Evolutionary conservation across 2,329 filamentous ascomycete species (phyloP).

Genomic region (Pseudogymnoascus sp.): DNA sequence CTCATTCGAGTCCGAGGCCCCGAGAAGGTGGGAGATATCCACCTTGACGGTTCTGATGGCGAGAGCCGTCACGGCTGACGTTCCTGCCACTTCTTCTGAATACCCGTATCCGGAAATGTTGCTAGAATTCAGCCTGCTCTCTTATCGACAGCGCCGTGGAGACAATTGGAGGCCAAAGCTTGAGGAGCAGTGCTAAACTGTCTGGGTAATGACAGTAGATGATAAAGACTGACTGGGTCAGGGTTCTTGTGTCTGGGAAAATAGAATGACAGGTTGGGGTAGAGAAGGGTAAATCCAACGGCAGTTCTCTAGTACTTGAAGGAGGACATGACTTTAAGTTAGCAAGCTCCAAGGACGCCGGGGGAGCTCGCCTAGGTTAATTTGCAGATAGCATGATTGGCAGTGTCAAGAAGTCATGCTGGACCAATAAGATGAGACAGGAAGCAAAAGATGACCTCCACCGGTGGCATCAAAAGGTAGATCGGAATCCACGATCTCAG

Average conservation of each 20-base stretch:
- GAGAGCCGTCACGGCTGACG: constrained; percentile 29
- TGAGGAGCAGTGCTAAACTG: background rate
- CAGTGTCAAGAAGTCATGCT: constrained; percentile 5
- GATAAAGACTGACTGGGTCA: background rate
- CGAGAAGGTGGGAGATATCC: constrained; percentile 90
- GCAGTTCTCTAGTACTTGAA: constrained; percentile 4
- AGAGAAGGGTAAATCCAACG: constrained; percentile 5
- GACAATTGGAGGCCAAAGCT: background rate
- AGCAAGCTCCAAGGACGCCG: background rate
- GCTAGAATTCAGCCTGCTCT: constrained; percentile 12
- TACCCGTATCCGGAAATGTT: constrained; percentile 23
- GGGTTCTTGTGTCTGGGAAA: background rate
- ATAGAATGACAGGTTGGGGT: constrained; percentile 6
- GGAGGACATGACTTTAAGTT: constrained; percentile 7
- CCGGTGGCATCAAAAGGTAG: background rate
- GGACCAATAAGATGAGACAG: constrained; percentile 9
- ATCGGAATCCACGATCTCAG: constrained; percentile 6
- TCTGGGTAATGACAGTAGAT: background rate
- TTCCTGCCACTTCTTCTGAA: constrained; percentile 8
- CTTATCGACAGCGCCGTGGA: constrained; percentile 5
- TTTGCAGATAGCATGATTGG: constrained; percentile 10
- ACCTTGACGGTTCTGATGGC: constrained; percentile 56
- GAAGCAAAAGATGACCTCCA: background rate
- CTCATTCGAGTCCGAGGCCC: constrained; percentile 66
- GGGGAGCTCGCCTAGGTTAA: constrained; percentile 10